Conservation (phyloP, 2,329 filamentous ascomycete genomes). For the Helotiales sp. region DNA sequence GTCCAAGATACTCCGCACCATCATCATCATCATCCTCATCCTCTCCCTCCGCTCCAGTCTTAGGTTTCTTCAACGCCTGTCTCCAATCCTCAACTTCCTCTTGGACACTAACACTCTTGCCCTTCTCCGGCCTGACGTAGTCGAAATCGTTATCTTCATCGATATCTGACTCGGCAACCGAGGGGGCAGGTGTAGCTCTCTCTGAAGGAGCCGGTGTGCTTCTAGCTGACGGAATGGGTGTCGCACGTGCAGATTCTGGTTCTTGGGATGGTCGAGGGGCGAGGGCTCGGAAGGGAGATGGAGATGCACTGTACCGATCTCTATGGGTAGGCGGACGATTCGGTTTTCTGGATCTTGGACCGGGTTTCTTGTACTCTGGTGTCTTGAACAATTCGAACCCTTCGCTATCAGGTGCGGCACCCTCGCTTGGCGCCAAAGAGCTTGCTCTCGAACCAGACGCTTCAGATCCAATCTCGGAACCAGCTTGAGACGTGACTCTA, state of each 20-base stretch:
- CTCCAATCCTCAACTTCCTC: neutral
- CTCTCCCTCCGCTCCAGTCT: neutral
- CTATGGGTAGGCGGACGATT: neutral
- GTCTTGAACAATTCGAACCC: neutral
- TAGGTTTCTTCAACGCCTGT: neutral
- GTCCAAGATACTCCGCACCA: neutral
- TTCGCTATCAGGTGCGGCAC: neutral
- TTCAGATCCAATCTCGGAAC: conserved; percentile 14
- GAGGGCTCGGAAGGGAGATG: neutral
- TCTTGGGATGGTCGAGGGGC: neutral
- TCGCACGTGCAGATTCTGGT: neutral
- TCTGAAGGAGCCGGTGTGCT: no score
- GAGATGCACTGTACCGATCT: neutral
- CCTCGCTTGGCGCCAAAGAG: conserved; percentile 1
- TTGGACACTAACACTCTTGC: neutral
- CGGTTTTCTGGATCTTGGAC: neutral
- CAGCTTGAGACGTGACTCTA: conserved; percentile 40
- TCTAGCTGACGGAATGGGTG: no score
- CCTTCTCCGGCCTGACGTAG: neutral
- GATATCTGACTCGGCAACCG: neutral
- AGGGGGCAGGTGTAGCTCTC: no score
- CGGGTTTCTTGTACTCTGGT: neutral
- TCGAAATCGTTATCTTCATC: neutral
- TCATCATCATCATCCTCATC: neutral
- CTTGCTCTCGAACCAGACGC: conserved; percentile 3